A percentile compares a stretch with the other conserved stretches of the same genome.
phyloP scores from a whole-genome alignment of 768 basidiomycete species.

The Termitomyces sp. region DNA sequence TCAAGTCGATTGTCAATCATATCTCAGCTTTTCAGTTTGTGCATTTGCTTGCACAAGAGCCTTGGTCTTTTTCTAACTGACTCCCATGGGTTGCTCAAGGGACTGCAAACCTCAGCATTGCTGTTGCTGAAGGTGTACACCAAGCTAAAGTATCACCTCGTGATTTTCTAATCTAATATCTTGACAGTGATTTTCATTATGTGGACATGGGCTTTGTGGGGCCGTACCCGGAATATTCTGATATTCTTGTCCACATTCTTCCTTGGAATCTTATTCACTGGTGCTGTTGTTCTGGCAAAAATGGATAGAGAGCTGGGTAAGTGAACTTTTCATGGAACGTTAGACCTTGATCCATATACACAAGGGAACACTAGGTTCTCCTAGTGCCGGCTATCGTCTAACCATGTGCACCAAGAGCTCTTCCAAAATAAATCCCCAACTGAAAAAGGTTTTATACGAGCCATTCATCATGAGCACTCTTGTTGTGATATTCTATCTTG shows the following conservation, averaged over 20 bases:
- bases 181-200: background rate
- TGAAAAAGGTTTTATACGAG: background rate
- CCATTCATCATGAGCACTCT: background rate
- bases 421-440: background rate
- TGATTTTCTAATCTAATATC: no score
- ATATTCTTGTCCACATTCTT: background rate
- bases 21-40: constrained; percentile 3
- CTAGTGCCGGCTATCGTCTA: no score
- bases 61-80: background rate
- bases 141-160: no score
- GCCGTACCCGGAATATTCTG: background rate
- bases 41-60: background rate
- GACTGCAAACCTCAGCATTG: background rate
- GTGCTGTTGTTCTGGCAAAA: background rate
- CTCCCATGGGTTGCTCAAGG: background rate
- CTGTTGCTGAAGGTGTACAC: background rate
- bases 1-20: background rate
- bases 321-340: background rate
- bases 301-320: constrained; percentile 1
- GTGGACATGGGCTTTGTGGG: background rate
- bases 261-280: background rate
- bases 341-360: no score
- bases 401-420: background rate
- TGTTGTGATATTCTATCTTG: background rate
- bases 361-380: no score